Base-by-base conservation (phyloP, 2,329 filamentous ascomycete genomes). In the Alternaria sp. region DNA sequence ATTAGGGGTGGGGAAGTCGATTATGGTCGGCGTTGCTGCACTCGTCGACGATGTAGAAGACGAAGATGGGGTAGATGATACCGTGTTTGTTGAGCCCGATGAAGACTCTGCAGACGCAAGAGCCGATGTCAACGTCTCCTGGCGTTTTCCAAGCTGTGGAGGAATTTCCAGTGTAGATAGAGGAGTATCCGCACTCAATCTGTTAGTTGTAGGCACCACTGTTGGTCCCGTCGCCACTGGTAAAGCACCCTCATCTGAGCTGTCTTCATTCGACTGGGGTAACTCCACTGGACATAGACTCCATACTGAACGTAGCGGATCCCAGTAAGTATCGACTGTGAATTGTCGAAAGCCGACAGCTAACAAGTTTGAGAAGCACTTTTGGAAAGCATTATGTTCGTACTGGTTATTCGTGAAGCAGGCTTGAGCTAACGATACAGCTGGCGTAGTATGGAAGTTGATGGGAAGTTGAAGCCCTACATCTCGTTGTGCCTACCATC, bases 241-340 rank as follows among this genome's bases (percentile, higher is more conserved):
- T 12, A 41, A 58, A 26, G 25, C 59, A 23, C 44, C 66, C 37
- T 28, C 46, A 14, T 50, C 55, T 44, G 61, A 46, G 12, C 21
- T 23, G 30, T 44, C 55, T 21, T 45, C 60, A 43, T 64, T 65
- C 7, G 69, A 66, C 26, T 70, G 66, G 37, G 85, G 84, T 56
- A 88, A 80, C 49, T 84, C 76, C 3, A 86, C 86, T 0, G 89
- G 89, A 73, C 89, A 91, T 18, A 91, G 82, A 54, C 82, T 86
- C 87, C 89, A 91, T 44, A 82, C 73, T 30, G 77, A 78, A 26
- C 84, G 82, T 28, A 78, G 81, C 23, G 83, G 71, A 66, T 90
- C 88, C 89, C 89, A 91, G 71, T 89, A 91, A 12, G 90, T 69
- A 74, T 91, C 89, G 26, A 90, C 77, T 46, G 86, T 78, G 49